Evolutionary conservation across 1,284 basidiomycete genomes (phyloP), one percentile per base, ranked within the genome.

Genomic region (Calocybe gambosa): DNA sequence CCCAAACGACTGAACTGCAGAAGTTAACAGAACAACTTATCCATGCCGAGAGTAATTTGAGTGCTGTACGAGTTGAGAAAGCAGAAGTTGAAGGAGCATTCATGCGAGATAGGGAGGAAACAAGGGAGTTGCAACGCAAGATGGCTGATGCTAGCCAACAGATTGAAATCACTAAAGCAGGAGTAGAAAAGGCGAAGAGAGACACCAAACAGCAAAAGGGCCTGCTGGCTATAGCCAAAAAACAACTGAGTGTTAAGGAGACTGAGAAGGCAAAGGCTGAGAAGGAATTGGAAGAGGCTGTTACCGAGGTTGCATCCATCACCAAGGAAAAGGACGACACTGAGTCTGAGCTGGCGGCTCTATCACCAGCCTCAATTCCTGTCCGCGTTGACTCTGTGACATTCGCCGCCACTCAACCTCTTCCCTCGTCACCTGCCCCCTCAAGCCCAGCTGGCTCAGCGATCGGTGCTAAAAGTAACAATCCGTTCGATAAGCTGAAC

Each of bases 171-270:
- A 64, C 89, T 46, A 93, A 89, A 67, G 73, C 69, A 7, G 82
- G 89, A 53, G 70, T 93, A 35, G 96, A 98, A 64, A 94, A 91
- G 69, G 65, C 82, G 39, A 93, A 85, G 70, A 97, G 93, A 68
- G 93, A 98, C 42, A 90, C 89, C 0, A 86, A 96, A 61, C 92
- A 96, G 63, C 93, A 98, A 67, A 96, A 93, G 65, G 96, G 95
- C 10, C 73, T 96, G 47, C 75, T 94, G 12, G 93, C 93, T 2
- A 96, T 99, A 62, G 88, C 90, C 7, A 88, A 87, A 71, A 99
- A 99, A 68, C 96, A 99, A 68, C 72, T 99, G 18, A 80, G 78
- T 12, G 82, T 88, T 0, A 88, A 90, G 42, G 94, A 98, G 65
- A 71, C 74, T 0, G 88, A 93, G 55, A 80, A 78, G 45, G 79